Conservation (phyloP, 139 green algal species). For the Chlorella sp. region DNA sequence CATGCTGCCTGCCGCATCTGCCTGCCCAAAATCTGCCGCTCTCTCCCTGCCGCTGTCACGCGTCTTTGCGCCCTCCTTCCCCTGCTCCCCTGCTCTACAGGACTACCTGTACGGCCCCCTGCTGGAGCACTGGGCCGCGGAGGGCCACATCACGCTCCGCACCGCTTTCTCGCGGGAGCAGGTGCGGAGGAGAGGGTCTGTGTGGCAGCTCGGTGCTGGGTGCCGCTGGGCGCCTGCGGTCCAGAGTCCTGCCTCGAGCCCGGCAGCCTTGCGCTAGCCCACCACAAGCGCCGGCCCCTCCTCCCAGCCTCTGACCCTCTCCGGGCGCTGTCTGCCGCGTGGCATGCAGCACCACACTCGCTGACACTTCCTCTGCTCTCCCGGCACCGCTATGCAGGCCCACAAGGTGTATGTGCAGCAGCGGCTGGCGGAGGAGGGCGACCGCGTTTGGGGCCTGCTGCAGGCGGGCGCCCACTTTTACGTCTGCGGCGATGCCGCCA, state of each 20-base stretch:
- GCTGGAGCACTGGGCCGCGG: slow-evolving; percentile 69
- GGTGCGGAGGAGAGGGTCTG: slow-evolving; percentile 15
- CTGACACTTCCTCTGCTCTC: not conserved
- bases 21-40: too few species aligned
- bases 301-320: too few species aligned
- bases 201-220: not conserved
- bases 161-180: slow-evolving; percentile 85
- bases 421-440: slow-evolving; percentile 62
- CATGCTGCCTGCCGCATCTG: too few species aligned
- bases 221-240: not conserved
- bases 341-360: not conserved
- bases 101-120: slow-evolving; percentile 82
- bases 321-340: not conserved
- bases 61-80: too few species aligned
- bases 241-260: not conserved
- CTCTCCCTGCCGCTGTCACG: too few species aligned
- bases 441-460: slow-evolving; percentile 77
- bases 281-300: not conserved
- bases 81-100: too few species aligned
- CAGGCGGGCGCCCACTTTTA: slow-evolving; percentile 80
- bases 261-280: not conserved
- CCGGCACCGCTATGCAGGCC: slow-evolving; percentile 27
- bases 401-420: slow-evolving; percentile 96
- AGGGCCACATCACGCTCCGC: slow-evolving; percentile 63
- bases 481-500: slow-evolving; percentile 84